phyloP scores from a whole-genome alignment of 2,329 filamentous ascomycete genomes.

The Neonectria sp. region DNA sequence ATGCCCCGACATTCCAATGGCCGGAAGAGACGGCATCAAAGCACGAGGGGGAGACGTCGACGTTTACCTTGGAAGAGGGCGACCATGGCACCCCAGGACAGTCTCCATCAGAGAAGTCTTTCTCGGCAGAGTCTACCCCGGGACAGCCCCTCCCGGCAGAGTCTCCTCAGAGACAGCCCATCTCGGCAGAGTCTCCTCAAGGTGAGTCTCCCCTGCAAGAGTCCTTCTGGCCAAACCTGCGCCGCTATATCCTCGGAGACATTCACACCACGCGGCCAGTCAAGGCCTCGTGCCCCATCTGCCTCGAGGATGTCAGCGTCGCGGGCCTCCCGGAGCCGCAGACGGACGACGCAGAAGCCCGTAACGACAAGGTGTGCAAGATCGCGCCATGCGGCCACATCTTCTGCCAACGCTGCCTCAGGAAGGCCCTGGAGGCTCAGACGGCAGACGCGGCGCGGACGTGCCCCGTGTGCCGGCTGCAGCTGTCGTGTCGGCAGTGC shows the following conservation, averaged over 20 bases:
- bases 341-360: not conserved
- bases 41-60: not conserved
- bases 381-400: conserved; percentile 44
- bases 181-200: not conserved
- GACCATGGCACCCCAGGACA: not conserved
- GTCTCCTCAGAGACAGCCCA: not conserved
- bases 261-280: not conserved
- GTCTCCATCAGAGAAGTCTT: not conserved
- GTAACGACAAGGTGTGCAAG: not conserved
- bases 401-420: conserved; percentile 37
- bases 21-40: too few relatives aligned
- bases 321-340: conserved; percentile 11
- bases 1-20: not conserved
- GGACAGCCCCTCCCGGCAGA: not conserved
- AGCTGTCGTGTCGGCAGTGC: conserved; percentile 22
- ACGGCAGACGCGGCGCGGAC: too few relatives aligned
- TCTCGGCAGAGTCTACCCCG: not conserved
- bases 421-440: not conserved
- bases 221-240: conserved; percentile 19
- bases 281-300: conserved; percentile 36
- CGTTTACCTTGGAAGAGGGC: not conserved
- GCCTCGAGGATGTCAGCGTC: conserved; percentile 28
- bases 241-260: not conserved
- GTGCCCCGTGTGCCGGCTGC: conserved; percentile 39
- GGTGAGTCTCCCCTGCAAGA: not conserved